These are phyloP conservation scores for Botrytis fragariae DNA, from an alignment of 2,329 filamentous ascomycete species.

Conservation along the genomic window DNA sequence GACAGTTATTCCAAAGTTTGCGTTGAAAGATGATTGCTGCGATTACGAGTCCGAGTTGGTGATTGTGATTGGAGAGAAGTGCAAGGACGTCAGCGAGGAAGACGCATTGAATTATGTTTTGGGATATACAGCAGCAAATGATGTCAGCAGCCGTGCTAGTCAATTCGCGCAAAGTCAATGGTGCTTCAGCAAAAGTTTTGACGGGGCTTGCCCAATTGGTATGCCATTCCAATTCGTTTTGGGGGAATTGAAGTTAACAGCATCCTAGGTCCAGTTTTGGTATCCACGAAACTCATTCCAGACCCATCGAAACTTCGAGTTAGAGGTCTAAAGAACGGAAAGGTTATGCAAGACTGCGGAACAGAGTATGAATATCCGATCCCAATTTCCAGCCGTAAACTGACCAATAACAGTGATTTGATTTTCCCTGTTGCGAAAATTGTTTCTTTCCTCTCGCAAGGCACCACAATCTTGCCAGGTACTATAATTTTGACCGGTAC, in stretches of 20 bases:
- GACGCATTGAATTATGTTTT: slow-evolving; percentile 52
- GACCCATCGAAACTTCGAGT: slow-evolving; percentile 45
- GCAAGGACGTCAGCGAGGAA: slow-evolving; percentile 47
- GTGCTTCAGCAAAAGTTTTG: slow-evolving; percentile 52
- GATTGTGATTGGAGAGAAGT: slow-evolving; percentile 48
- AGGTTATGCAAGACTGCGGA: slow-evolving; percentile 45
- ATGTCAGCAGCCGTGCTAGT: slow-evolving; percentile 51
- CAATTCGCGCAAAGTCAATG: slow-evolving; percentile 51
- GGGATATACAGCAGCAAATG: slow-evolving; percentile 57
- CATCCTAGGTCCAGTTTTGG: slow-evolving; percentile 47
- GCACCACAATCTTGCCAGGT: slow-evolving; percentile 46
- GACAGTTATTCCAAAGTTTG: slow-evolving; percentile 47
- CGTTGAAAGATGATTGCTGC: slow-evolving; percentile 44
- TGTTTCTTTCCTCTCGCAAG: slow-evolving; percentile 42
- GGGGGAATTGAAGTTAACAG: not conserved
- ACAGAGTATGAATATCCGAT: slow-evolving; percentile 40
- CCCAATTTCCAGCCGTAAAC: not conserved
- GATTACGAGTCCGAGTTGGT: slow-evolving; percentile 53
- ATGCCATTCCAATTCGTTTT: slow-evolving; percentile 27
- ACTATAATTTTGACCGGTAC: slow-evolving; percentile 49
- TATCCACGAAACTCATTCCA: slow-evolving; percentile 44
- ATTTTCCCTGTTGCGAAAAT: slow-evolving; percentile 49
- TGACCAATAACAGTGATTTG: slow-evolving; percentile 40
- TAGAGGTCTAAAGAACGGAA: slow-evolving; percentile 49
- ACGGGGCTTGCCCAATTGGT: slow-evolving; percentile 48